A percentile compares a stretch with the other conserved stretches of the same genome.
These are phyloP conservation scores for Ceratobasidium sp. DNA, from an alignment of 1,284 basidiomycete genomes.

Conservation along the genomic window DNA sequence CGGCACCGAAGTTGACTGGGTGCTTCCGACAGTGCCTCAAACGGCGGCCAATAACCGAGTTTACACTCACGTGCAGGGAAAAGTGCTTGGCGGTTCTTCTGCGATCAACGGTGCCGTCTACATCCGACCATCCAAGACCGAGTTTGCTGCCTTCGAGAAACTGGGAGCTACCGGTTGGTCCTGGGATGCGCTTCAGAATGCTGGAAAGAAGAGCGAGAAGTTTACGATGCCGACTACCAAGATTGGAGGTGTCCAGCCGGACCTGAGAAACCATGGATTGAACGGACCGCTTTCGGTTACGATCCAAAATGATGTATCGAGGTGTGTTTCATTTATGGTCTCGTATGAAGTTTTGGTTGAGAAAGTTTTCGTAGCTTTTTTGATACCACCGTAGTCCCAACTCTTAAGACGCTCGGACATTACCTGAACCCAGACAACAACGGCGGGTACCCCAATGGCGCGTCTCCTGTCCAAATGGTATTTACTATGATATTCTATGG, in stretches of 20 bases:
- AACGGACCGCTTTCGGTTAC: slow-evolving; percentile 27
- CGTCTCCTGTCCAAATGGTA: slow-evolving; percentile 31
- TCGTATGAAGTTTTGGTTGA: neutral
- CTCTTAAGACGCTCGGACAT: slow-evolving; percentile 37
- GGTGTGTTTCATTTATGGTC: neutral
- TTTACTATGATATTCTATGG: neutral
- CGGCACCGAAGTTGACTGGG: slow-evolving; percentile 53
- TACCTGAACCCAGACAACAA: slow-evolving; percentile 31
- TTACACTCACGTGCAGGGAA: slow-evolving; percentile 44
- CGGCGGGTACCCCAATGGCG: slow-evolving; percentile 28
- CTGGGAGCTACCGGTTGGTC: slow-evolving; percentile 34
- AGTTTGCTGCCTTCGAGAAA: slow-evolving; percentile 44
- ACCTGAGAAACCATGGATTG: slow-evolving; percentile 5
- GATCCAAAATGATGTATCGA: slow-evolving; percentile 31
- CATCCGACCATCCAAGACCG: slow-evolving; percentile 39
- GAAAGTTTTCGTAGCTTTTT: slow-evolving; percentile 24
- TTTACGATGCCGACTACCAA: slow-evolving; percentile 21
- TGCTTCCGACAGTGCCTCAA: slow-evolving; percentile 56
- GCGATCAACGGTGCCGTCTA: slow-evolving; percentile 46
- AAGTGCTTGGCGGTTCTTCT: slow-evolving; percentile 47
- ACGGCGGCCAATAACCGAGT: slow-evolving; percentile 50
- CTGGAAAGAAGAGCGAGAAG: slow-evolving; percentile 37
- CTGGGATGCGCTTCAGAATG: slow-evolving; percentile 5
- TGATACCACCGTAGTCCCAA: slow-evolving; percentile 24
- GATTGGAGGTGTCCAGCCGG: slow-evolving; percentile 19